Percentiles rank a stretch among this genome's conserved stretches.
Conservation (phyloP, 2,329 filamentous ascomycete genomes). For the Cryphonectria japonica region DNA sequence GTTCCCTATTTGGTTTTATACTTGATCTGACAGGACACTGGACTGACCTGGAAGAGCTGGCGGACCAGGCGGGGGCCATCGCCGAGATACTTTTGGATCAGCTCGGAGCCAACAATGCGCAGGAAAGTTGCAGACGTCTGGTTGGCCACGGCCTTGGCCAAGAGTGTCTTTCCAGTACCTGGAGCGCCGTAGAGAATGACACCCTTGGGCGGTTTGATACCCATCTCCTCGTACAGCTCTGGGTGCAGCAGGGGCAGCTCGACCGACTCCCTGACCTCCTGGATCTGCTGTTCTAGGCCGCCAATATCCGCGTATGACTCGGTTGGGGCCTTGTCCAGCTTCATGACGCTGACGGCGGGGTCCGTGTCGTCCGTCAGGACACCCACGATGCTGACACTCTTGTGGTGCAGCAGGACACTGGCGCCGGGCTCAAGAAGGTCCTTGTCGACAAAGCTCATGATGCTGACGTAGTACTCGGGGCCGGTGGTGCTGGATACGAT, state of each 20-base stretch:
- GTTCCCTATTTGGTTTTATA: slow-evolving; percentile 15
- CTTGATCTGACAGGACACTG: background rate
- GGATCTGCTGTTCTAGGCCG: slow-evolving; percentile 91
- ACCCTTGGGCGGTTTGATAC: slow-evolving; percentile 99
- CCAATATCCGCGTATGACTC: slow-evolving; percentile 99
- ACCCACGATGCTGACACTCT: slow-evolving; percentile 96
- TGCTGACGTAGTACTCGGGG: slow-evolving; percentile 98
- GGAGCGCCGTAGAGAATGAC: slow-evolving; percentile 98
- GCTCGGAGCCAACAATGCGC: slow-evolving; percentile 92
- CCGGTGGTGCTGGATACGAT: slow-evolving; percentile 98
- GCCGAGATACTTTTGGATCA: slow-evolving; percentile 98
- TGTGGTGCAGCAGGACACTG: slow-evolving; percentile 94
- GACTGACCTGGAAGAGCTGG: slow-evolving; percentile 82
- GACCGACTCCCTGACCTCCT: slow-evolving; percentile 96
- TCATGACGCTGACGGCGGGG: slow-evolving; percentile 97
- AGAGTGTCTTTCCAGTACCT: slow-evolving; percentile 92
- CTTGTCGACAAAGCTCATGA: slow-evolving; percentile 99
- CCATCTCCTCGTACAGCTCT: slow-evolving; percentile 99
- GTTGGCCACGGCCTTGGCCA: slow-evolving; percentile 97
- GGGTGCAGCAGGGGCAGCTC: slow-evolving; percentile 94
- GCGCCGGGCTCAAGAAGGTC: slow-evolving; percentile 95
- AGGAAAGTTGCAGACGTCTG: slow-evolving; percentile 99
- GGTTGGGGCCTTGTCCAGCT: slow-evolving; percentile 96
- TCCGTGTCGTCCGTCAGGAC: slow-evolving; percentile 96
- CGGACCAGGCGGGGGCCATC: slow-evolving; percentile 93